Evolutionary conservation across 75 land plant species (phyloP), one percentile per base, ranked within the genome.

Genomic region (Pinus taeda): DNA sequence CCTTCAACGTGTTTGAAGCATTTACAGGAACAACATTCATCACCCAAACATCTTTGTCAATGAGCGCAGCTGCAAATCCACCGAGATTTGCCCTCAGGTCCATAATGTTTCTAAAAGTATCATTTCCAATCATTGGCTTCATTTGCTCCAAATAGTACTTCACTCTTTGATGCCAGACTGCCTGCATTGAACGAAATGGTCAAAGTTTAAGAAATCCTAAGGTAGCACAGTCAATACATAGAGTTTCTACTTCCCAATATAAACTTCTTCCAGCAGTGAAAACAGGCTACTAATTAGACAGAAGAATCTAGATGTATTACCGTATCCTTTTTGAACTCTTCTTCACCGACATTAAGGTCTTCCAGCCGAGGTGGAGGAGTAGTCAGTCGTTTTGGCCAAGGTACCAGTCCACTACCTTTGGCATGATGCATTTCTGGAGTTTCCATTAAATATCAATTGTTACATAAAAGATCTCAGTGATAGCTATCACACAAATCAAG

Each of bases 51-150:
- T 85, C 82, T 75, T 93, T 87, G 74, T 72, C 78, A 14, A 63
- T 88, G 29, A 95, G 84, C 39, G 94, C 92, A 60, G 98, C 98
- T 15, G 92, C 92, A 88, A 95, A 91, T 33, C 94, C 89, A 9
- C 98, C 98, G 56, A 89, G 78, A 77, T 88, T 70, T 30, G 98
- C 98, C 55, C 88, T 95, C 98, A 95, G 89, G 82, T 95, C 98
- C 98, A 95, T 95, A 59, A 95, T 39, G 71, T 95, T 95, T 67
- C 98, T 83, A 7, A 94, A 18, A 7, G 87, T 75, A 39, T 95
- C 73, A 11, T 87, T 62, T 70, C 78, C 15, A 21, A 89, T 83
- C 64, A 87, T 86, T 30, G 86, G 71, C 74, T 73, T 78, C 79
- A 95, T 75, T 24, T 89, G 76, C 58, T 84, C 90, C 92, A 92